Evolutionary conservation across 2,329 filamentous ascomycete species (phyloP).

Genomic region (Epichloe gansuensis): DNA sequence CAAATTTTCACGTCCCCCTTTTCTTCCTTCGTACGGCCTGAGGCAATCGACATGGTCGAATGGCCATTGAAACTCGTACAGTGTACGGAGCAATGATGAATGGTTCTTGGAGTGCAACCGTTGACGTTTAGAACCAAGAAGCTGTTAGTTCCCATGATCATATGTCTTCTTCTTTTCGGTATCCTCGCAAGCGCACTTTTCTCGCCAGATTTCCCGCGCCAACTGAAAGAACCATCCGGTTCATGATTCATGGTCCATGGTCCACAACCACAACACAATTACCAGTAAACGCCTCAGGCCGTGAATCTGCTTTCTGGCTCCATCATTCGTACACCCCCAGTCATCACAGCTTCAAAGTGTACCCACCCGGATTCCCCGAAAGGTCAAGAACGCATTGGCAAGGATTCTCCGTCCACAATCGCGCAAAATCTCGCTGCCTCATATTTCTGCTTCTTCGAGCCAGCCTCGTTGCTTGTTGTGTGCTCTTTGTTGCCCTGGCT

Average conservation of each 20-base stretch:
- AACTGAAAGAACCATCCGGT: background rate
- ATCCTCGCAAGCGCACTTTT: background rate
- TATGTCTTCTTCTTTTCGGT: background rate
- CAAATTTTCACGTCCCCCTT: slow-evolving; percentile 6
- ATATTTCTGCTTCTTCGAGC: slow-evolving; percentile 4
- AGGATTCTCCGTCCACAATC: slow-evolving; percentile 12
- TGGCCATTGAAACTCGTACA: background rate
- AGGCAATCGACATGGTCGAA: background rate
- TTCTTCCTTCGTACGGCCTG: background rate
- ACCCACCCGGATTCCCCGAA: slow-evolving; percentile 25
- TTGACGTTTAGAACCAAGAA: too few species aligned
- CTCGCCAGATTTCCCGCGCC: background rate
- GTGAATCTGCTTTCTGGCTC: slow-evolving; percentile 10
- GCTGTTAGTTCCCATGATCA: too few species aligned
- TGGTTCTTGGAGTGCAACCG: too few species aligned
- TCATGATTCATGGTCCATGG: slow-evolving; percentile 9
- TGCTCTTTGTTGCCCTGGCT: slow-evolving; percentile 22
- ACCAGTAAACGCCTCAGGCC: slow-evolving; percentile 19
- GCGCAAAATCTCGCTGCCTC: slow-evolving; percentile 22
- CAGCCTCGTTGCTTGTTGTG: slow-evolving; percentile 11
- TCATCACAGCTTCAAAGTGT: slow-evolving; percentile 15
- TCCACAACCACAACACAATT: slow-evolving; percentile 5
- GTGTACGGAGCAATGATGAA: too few species aligned
- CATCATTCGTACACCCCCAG: slow-evolving; percentile 7
- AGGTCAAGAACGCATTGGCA: slow-evolving; percentile 16